phyloP scores from a whole-genome alignment of 495 filamentous ascomycete genomes.

The Neurospora discreta region DNA sequence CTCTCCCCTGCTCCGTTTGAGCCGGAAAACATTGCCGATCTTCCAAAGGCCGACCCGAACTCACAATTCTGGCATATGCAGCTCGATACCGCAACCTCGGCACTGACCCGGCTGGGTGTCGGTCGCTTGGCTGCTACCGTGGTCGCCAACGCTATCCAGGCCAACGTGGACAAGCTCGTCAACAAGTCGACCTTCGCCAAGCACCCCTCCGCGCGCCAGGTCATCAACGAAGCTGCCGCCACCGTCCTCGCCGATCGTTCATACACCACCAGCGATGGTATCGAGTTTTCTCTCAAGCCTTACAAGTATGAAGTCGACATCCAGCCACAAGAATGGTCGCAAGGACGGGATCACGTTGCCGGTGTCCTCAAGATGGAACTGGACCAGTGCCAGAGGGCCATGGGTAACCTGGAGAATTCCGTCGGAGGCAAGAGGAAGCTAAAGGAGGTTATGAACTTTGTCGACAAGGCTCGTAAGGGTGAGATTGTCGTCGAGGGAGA shows the following conservation, averaged over 20 bases:
- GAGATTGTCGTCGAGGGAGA: conserved; percentile 76
- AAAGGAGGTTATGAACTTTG: conserved; percentile 80
- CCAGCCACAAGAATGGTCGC: conserved; percentile 76
- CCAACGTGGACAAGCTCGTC: conserved; percentile 70
- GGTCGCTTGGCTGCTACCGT: conserved; percentile 86
- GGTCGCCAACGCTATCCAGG: conserved; percentile 76
- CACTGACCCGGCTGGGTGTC: conserved; percentile 86
- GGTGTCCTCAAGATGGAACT: conserved; percentile 75
- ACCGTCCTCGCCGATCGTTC: conserved; percentile 87
- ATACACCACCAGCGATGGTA: conserved; percentile 92
- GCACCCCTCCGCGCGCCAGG: conserved; percentile 84
- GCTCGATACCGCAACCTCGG: conserved; percentile 82
- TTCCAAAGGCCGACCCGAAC: conserved; percentile 74
- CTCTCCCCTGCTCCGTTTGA: conserved; percentile 50
- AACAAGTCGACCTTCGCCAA: conserved; percentile 68
- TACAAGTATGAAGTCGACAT: conserved; percentile 97
- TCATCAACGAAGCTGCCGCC: conserved; percentile 78
- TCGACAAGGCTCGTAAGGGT: conserved; percentile 78
- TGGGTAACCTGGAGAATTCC: conserved; percentile 59
- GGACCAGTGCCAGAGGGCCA: conserved; percentile 64
- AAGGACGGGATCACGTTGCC: conserved; percentile 68
- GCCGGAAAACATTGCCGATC: conserved; percentile 58
- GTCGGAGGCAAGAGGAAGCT: conserved; percentile 75
- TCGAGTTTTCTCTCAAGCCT: conserved; percentile 99
- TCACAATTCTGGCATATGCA: conserved; percentile 88